Conservation (phyloP, 495 filamentous ascomycete genomes). For the Podospora australis region DNA sequence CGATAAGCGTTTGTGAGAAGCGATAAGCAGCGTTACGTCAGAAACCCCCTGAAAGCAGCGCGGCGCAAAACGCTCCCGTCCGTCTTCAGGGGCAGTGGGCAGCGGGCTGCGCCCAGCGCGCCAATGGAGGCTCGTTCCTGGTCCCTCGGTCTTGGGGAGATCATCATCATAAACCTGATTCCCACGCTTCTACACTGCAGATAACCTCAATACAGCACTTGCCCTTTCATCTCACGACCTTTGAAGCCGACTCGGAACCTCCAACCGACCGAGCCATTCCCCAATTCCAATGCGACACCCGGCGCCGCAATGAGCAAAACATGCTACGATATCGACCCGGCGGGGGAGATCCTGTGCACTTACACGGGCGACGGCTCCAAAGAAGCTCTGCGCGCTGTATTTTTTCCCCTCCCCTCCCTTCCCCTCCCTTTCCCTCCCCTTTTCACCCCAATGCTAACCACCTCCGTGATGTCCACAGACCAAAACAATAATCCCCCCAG, state of each 20-base stretch:
- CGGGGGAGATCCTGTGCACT: conserved; percentile 31
- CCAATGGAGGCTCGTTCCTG: background rate
- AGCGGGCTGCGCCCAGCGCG: conserved; percentile 1
- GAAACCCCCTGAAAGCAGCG: background rate
- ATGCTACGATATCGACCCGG: conserved; percentile 33
- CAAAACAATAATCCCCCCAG: conserved; percentile 23
- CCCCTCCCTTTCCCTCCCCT: background rate
- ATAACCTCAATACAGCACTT: too few relatives aligned
- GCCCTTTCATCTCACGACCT: too few relatives aligned
- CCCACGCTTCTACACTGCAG: background rate
- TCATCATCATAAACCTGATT: background rate
- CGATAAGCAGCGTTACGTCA: conserved; percentile 12
- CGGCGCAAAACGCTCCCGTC: background rate
- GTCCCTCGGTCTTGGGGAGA: background rate
- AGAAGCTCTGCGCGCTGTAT: conserved; percentile 17
- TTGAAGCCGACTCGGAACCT: background rate
- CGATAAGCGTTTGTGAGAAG: background rate
- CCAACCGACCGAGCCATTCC: background rate
- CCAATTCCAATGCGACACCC: background rate
- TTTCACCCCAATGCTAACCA: background rate
- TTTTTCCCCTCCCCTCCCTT: conserved; percentile 1
- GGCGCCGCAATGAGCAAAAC: conserved; percentile 20
- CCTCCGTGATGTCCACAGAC: conserved; percentile 13
- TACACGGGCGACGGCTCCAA: conserved; percentile 23
- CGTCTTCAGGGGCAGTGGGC: background rate